Base-by-base conservation (phyloP, 176 grass and related monocot genomes). In the Musa schizocarpa region DNA sequence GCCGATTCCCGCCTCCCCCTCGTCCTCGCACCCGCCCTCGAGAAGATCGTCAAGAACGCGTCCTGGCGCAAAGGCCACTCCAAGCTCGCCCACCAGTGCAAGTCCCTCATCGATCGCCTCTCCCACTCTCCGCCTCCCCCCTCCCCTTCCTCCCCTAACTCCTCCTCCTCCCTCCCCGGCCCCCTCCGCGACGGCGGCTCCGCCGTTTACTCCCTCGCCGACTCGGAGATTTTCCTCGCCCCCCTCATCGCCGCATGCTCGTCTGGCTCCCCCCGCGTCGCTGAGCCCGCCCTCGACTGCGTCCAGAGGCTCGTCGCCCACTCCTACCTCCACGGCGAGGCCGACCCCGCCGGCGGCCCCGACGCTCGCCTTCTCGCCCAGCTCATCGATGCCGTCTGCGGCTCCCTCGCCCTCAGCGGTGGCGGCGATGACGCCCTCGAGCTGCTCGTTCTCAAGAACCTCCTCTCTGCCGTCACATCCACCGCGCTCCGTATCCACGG, bases 41-140 rank as follows among this genome's bases (percentile, higher is more conserved):
- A 99, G 65, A 99, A 99, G 96, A 83, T 99, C 83, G 81, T 95
- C 8, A 99, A 92, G 81, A 95, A 95, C 74, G 73, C 91, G 58
- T 99, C 91, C 8, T 99, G 96, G 96, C 88, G 91, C 59, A 99
- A 99, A 75, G 96, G 88, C 61, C 90, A 99, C 74, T 99, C 91
- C 65, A 99, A 99, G 91, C 91, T 99, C 86, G 91, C 91, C 14
- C 90, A 94, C 73, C 92, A 88, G 57, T 92, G 91, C 96, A 95
- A 95, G 78, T 85, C 88, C 64, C 80, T 99, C 79, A 86, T 99
- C 85, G 96, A 99, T 51, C 87, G 83, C 78, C 82, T 99, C 63
- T 86, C 82, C 62, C 81, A 27, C 50, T 83, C 89, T 2, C 71
- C 79, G 43, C 21, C 81, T 26, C 34, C 76, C 65, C 80, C 79